Base-by-base conservation (phyloP, 306 rosid genomes). In the Trichosanthes truncata region DNA sequence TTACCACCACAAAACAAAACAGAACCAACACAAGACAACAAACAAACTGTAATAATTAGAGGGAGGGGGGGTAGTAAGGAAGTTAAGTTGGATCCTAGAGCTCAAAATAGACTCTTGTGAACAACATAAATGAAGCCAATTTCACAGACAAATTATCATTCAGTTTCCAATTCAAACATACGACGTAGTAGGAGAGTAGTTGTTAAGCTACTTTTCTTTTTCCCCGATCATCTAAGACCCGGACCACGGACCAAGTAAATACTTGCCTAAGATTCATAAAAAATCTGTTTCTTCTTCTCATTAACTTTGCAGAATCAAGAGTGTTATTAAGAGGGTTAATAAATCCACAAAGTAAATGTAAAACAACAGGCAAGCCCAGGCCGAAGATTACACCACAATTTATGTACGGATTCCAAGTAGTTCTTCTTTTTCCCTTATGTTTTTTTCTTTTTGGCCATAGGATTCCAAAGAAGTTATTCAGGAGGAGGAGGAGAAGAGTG, bases 391-490 rank as follows among this genome's bases (percentile, higher is more conserved):
- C 78, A 74, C 18, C 63, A 74, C 78, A 74, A 51, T 18, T 51
- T 74, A 74, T 74, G 48, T 74, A 74, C 78, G 78, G 46, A 18
- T 74, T 48, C 35, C 17, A 67, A 38, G 18, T 41, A n/a, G 11
- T 21, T 69, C 6, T 68, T 40, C 1, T 4, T 25, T 60, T 26
- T 26, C 9, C 12, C 2, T 38, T 10, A 9, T 38, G 0, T 67
- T 36, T 20, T 36, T 40, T 65, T 11, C 46, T 66, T 36, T 66
- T 1, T 67, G 52, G 76, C 36, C 18, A 41, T 41, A 21, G 76
- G 78, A 49, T 49, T 49, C 11, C 46, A 51, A 82, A 48, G 63
- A 76, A 80, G 80, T 82, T 78, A 78, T 83, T 84, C 69, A 71
- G 31, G 78, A 56, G 76, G 57, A 71, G 20, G 79, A 45, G 59